Base-by-base conservation (phyloP, 345 rosid species). In the Clausena lansium region DNA sequence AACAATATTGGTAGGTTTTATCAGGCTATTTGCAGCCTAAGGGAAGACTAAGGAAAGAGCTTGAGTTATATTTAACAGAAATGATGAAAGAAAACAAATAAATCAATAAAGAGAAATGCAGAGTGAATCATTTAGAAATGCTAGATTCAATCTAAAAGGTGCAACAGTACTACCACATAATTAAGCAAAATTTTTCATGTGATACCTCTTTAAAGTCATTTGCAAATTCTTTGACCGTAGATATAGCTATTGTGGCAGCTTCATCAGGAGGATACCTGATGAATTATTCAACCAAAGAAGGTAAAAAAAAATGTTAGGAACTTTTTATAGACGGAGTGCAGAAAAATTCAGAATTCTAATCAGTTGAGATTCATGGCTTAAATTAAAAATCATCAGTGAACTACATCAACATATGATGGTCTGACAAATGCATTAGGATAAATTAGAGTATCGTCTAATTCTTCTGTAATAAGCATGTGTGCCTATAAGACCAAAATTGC, bases 191-290 rank as follows among this genome's bases (percentile, higher is more conserved):
- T 45, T n/a, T 39, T 25, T 28, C 4, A 15, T 13, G 9, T 7
- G 22, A 65, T 87, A 95, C 98, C 98, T 96, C 99, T 85, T 90
- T 94, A 41, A 96, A 74, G 76, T 85, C 95, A 75, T 82, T 73
- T 1, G 83, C 86, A 69, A 86, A 90, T 71, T 92, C 97, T 84
- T 87, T 92, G 69, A 87, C 77, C 0, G 93, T 87, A 35, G 98
- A 92, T 83, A 96, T 87, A 68, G 98, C 88, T 45, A 92, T 77
- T 2, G 60, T n/a, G 67, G 98, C 97, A 73, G 99, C 98, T 83
- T 92, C 97, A 33, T 92, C 91, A n/a, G 68, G 78, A 73, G 99
- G 98, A 82, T 96, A 96, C 63, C 99, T 95, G 80, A 62, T 20
- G 38, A 22, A 69, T 17, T 38, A 10, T 59, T 35, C 13, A 7